Conservation (phyloP, 176 grass and related monocot species). For the Oryza meyeriana region DNA sequence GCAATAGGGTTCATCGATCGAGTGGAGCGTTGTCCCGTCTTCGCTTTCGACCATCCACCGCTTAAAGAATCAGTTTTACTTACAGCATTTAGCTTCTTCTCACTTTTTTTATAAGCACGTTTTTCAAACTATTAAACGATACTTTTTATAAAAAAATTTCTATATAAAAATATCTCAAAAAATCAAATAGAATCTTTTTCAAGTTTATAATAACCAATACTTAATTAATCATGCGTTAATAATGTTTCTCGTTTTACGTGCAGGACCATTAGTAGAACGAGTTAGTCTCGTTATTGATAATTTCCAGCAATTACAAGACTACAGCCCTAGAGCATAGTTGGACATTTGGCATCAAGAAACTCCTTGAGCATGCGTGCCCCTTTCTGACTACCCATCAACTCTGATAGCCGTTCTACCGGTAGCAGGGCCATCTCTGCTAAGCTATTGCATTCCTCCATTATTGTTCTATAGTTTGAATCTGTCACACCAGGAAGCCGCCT, state of each 20-base stretch:
- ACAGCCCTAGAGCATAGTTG: slow-evolving; percentile 52
- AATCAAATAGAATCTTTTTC: too few species aligned
- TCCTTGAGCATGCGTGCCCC: slow-evolving; percentile 73
- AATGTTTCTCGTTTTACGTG: too few species aligned
- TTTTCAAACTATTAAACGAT: too few species aligned
- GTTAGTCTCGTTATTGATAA: background rate
- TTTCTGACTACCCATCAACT: slow-evolving; percentile 83
- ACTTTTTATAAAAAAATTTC: too few species aligned
- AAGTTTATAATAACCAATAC: too few species aligned
- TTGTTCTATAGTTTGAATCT: slow-evolving; percentile 72
- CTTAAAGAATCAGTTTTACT: background rate
- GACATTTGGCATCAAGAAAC: slow-evolving; percentile 96
- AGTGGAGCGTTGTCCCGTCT: background rate
- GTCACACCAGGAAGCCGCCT: slow-evolving; percentile 90
- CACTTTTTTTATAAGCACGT: too few species aligned
- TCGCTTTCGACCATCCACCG: background rate
- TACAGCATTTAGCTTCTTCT: too few species aligned
- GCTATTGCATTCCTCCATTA: slow-evolving; percentile 85
- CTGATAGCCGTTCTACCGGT: slow-evolving; percentile 62
- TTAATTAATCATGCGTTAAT: too few species aligned
- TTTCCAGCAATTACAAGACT: background rate
- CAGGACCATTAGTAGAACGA: background rate
- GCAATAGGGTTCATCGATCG: background rate
- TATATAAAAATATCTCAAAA: too few species aligned
- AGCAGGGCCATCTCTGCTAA: slow-evolving; percentile 84